Percentiles rank a stretch among this genome's conserved stretches.
Conservation (phyloP, 176 grass and related monocot genomes). For the Carex parvula region DNA sequence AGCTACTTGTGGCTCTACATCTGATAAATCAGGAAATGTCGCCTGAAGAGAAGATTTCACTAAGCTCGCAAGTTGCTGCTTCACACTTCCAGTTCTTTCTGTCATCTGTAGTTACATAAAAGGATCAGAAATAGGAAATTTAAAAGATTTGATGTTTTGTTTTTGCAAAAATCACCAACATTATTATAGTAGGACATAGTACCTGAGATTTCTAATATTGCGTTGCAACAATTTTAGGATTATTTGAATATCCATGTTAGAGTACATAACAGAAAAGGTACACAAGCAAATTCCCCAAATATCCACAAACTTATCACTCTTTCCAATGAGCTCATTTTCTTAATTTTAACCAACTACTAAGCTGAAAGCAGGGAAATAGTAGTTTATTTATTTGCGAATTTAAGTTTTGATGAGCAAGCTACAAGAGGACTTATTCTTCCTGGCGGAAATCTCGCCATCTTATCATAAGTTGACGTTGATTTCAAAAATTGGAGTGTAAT, state of each 20-base stretch:
- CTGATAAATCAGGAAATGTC: constrained; percentile 46
- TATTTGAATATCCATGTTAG: constrained; percentile 13
- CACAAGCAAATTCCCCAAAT: neutral
- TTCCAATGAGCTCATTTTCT: neutral
- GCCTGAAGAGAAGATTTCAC: constrained; percentile 43
- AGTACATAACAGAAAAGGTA: constrained; percentile 1
- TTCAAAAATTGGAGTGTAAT: neutral
- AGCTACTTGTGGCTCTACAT: constrained; percentile 74
- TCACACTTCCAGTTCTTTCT: constrained; percentile 64
- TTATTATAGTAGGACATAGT: neutral
- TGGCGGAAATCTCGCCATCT: neutral
- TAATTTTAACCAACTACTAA: neutral
- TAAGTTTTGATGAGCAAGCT: neutral
- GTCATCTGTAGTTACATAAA: neutral
- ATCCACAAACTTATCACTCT: neutral
- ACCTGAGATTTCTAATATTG: constrained; percentile 5
- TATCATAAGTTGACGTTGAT: neutral
- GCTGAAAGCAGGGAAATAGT: neutral
- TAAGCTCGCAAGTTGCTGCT: constrained; percentile 70
- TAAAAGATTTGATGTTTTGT: neutral
- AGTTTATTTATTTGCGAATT: neutral
- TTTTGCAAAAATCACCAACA: neutral
- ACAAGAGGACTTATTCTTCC: neutral
- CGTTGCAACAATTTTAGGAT: neutral
- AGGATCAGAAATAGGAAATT: neutral